Conservation (phyloP, 2,329 filamentous ascomycete genomes). For the Didymella arachidicola region DNA sequence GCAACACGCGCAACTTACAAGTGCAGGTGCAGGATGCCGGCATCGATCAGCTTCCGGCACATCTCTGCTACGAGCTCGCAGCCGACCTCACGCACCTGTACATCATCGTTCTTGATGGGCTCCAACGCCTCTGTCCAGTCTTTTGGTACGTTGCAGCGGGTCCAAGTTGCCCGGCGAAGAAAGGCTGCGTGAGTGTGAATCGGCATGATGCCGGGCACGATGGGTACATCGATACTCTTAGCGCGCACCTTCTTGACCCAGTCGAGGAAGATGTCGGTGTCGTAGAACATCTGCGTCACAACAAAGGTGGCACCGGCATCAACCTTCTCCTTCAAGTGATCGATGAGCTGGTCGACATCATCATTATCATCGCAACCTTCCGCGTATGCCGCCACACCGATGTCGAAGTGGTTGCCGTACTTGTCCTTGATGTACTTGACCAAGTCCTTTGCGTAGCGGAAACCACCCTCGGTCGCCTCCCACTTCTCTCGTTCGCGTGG, state of each 20-base stretch:
- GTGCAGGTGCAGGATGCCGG: conserved; percentile 86
- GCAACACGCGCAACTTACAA: conserved; percentile 63
- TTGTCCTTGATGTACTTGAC: conserved; percentile 81
- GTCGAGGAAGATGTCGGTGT: conserved; percentile 89
- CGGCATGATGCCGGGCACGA: conserved; percentile 88
- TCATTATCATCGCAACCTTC: conserved; percentile 95
- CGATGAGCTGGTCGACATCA: conserved; percentile 82
- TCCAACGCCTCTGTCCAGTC: conserved; percentile 84
- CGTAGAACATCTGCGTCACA: conserved; percentile 99
- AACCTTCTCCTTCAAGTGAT: conserved; percentile 96
- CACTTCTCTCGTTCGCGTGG: conserved; percentile 93
- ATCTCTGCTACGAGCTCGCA: conserved; percentile 86
- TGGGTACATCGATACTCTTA: conserved; percentile 82
- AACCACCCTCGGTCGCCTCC: conserved; percentile 85
- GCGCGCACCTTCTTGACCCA: conserved; percentile 90
- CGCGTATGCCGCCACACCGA: conserved; percentile 95
- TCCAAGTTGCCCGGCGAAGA: conserved; percentile 87
- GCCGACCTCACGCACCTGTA: conserved; percentile 87
- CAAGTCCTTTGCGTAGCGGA: conserved; percentile 90
- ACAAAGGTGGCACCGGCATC: conserved; percentile 93
- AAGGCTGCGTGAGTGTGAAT: conserved; percentile 97
- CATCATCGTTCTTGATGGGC: conserved; percentile 95
- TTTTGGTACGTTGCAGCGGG: conserved; percentile 82
- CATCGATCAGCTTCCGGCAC: conserved; percentile 83
- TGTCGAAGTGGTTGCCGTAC: conserved; percentile 92